Evolutionary conservation across 2,329 filamentous ascomycete genomes (phyloP), one percentile per base, ranked within the genome.

Genomic region (Fusarium burgessii): DNA sequence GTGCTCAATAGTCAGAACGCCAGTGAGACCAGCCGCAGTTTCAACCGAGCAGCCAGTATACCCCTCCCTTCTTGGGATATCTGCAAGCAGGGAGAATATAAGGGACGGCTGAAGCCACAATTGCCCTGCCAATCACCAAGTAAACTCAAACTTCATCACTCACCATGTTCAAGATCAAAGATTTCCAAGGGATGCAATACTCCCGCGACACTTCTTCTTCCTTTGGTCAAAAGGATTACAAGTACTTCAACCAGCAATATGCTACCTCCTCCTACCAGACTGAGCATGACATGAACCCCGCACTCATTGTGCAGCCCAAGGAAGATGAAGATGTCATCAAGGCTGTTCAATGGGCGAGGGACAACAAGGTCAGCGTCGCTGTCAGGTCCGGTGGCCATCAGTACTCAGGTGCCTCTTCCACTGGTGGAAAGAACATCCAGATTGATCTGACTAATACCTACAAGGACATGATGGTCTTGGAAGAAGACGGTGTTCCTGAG

Each of bases 381-480:
- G 80, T 86, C 60, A 82, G 79, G 62, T 85, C 78, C 2, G 84
- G 84, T 1, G 84, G 84, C 2, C 84, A 86, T 58, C 84, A 86
- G 67, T 86, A 86, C 70, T 84, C 82, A 54, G 84, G 84, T 23
- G 84, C 84, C 15, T 86, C 81, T 0, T 86, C 84, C 0, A 85
- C 84, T 0, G 74, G 78, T 27, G 80, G 77, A 7, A 77, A 78
- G 2, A 84, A 84, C 52, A 86, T 86, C 56, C 84, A 85, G 63
- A 71, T 86, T 18, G 83, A 86, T 54, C 78, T 86, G 4, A 77
- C 79, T 66, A 75, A 78, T 36, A 82, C 82, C 1, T 72, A 76
- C 58, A 71, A 72, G 6, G 77, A 82, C 6, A 76, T 81, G 57
- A 74, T 70, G 69, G 62, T 75, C 2, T 10, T 68, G 68, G 63